A percentile compares a stretch with the other conserved stretches of the same genome.
These are phyloP conservation scores for Castanea sativa DNA, from an alignment of 306 rosid species.

Conservation along the genomic window DNA sequence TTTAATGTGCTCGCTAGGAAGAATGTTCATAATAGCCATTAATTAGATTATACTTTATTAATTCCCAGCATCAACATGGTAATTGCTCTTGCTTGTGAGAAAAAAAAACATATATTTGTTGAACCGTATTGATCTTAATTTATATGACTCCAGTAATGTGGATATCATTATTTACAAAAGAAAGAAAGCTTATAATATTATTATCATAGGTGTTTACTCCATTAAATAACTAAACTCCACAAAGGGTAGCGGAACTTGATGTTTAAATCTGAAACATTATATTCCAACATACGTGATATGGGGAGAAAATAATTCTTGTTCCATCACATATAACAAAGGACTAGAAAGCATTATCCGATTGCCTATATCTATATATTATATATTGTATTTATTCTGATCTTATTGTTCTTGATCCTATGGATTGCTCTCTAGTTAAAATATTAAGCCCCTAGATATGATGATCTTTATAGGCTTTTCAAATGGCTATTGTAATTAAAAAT, in stretches of 20 bases:
- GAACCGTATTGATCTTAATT: neutral
- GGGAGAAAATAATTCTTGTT: neutral
- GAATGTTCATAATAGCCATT: too few species aligned
- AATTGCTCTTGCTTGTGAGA: too few species aligned
- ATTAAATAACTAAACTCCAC: conserved; percentile 10
- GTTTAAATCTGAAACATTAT: too few species aligned
- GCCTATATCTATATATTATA: neutral
- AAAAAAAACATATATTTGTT: too few species aligned
- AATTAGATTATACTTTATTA: too few species aligned
- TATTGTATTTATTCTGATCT: neutral
- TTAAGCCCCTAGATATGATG: neutral
- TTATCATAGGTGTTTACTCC: neutral
- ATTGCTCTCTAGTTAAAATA: conserved; percentile 1
- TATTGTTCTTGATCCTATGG: neutral
- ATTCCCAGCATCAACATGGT: too few species aligned
- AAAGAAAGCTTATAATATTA: neutral
- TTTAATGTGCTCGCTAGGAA: too few species aligned
- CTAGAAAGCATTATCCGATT: neutral
- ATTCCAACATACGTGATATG: too few species aligned
- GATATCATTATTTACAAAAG: conserved; percentile 15
- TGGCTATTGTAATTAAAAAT: conserved; percentile 16
- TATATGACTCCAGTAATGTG: neutral
- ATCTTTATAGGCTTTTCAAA: conserved; percentile 11
- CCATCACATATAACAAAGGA: neutral
- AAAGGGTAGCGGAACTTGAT: neutral